Percentiles rank a stretch among this genome's conserved stretches.
Conservation (phyloP, 2,329 filamentous ascomycete species). For the Sporothrix mexicana region DNA sequence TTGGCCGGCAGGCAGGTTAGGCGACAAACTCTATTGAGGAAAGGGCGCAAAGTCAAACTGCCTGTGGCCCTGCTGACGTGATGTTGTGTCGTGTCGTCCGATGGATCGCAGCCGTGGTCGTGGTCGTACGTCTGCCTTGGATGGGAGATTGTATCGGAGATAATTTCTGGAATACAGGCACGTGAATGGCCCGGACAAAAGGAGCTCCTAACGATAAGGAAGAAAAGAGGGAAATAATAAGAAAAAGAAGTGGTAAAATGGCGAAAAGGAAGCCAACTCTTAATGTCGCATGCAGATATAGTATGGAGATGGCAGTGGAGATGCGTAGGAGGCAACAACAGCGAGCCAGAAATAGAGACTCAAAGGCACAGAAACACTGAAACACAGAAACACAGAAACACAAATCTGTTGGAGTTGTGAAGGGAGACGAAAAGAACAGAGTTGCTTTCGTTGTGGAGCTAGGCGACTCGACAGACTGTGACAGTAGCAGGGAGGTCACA, state of each 20-base stretch:
- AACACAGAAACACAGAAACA: too few relatives aligned
- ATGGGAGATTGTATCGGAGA: background rate
- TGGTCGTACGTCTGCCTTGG: constrained; percentile 11
- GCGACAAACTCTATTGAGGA: background rate
- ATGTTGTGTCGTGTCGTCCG: background rate
- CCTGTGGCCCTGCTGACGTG: constrained; percentile 2
- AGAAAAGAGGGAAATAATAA: background rate
- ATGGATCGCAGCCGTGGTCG: background rate
- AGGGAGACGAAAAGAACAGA: background rate
- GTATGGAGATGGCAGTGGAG: constrained; percentile 2
- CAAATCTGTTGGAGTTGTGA: background rate
- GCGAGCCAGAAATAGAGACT: background rate
- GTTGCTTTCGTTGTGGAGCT: background rate
- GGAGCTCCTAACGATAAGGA: background rate
- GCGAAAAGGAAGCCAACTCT: background rate
- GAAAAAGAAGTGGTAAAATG: background rate
- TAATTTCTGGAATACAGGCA: background rate
- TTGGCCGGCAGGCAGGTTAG: background rate
- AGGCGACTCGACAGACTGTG: background rate
- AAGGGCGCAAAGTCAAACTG: background rate
- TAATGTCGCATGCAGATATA: constrained; percentile 11
- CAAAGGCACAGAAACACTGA: too few relatives aligned
- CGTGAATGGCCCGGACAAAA: background rate
- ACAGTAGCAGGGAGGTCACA: background rate
- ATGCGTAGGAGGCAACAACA: background rate